Base-by-base conservation (phyloP, 768 basidiomycete species). In the Dioszegia aurantiaca region DNA sequence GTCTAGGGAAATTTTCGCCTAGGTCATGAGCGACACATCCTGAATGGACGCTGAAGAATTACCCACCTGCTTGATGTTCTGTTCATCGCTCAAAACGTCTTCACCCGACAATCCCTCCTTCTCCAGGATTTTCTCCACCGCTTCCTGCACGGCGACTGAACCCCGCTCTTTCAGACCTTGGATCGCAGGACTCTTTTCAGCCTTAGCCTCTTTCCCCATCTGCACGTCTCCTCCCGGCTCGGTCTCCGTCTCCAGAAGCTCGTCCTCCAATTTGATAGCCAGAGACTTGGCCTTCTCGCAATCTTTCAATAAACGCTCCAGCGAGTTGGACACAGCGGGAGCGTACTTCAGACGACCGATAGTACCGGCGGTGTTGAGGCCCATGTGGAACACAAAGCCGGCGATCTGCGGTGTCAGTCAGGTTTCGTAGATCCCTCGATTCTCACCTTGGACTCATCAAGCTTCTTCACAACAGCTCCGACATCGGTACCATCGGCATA, bases 401-500 rank as follows among this genome's bases (percentile, higher is more conserved):
- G 93, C 90, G 72, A 97, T 89, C 92, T 95, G 67, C 23, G 48
- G 19, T 14, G 30, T 31, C 30, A 31, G 28, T 14, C n/a, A 5
- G 26, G 46, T 23, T 28, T 17, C 3, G 39, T 39, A 45, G 42
- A 12, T 11, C 33, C 14, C 33, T 6, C 14, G 33, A 48, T 19
- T 6, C 79, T 48, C 63, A 90, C 93, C 84, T 92, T 93, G 73
- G 86, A 87, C 66, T 90, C 89, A 52, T 87, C 83, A 44, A 97
- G 67, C 65, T 88, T 86, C 37, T 80, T 68, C 78, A 93, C 83
- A 4, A 89, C 86, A 16, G 78, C 68, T 1, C 80, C 69, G 84
- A 97, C 90, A 66, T 95, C 89, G 10, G 87, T 84, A 62, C 90
- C 90, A 30, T 90, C 88, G 40, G 78, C 79, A 73, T 93, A 95